Percentiles rank a stretch among this genome's conserved stretches.
Conservation (phyloP, 345 rosid species). For the Barbarea vulgaris region DNA sequence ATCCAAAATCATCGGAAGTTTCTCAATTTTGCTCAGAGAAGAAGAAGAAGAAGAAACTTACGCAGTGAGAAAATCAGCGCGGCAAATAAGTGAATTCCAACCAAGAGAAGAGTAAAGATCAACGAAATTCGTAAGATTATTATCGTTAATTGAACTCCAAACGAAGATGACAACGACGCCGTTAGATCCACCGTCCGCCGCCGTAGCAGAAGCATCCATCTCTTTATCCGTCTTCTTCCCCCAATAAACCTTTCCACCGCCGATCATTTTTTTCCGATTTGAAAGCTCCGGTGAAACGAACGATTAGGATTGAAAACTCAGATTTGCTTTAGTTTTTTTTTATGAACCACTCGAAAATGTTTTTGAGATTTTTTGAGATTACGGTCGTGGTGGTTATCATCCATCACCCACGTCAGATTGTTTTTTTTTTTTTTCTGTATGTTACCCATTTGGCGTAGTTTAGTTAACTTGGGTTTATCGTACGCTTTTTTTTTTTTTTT, state of each 20-base stretch:
- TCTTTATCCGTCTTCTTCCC: slow-evolving; percentile 45
- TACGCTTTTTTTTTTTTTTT: neutral
- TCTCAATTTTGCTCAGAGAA: neutral
- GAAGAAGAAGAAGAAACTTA: slow-evolving; percentile 30
- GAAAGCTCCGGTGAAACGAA: slow-evolving; percentile 23
- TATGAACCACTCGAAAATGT: slow-evolving; percentile 40
- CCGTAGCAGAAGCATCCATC: neutral
- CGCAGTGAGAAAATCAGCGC: slow-evolving; percentile 77
- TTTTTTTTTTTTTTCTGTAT: neutral
- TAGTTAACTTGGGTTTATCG: neutral
- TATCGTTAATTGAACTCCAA: slow-evolving; percentile 70
- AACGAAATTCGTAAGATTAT: slow-evolving; percentile 49
- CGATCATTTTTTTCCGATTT: slow-evolving; percentile 51
- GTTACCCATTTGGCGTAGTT: neutral
- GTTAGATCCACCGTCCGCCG: slow-evolving; percentile 39
- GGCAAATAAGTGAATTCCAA: slow-evolving; percentile 85
- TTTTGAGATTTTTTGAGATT: slow-evolving; percentile 18
- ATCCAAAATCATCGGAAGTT: slow-evolving; percentile 1
- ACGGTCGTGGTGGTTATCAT: neutral
- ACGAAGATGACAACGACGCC: slow-evolving; percentile 79
- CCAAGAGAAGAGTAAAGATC: slow-evolving; percentile 88
- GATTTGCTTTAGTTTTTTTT: neutral
- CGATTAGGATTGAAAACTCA: neutral
- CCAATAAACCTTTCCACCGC: slow-evolving; percentile 71
- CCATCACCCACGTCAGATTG: neutral